Evolutionary conservation across 768 basidiomycete species (phyloP).

Genomic region (Leucosporidium scottii): DNA sequence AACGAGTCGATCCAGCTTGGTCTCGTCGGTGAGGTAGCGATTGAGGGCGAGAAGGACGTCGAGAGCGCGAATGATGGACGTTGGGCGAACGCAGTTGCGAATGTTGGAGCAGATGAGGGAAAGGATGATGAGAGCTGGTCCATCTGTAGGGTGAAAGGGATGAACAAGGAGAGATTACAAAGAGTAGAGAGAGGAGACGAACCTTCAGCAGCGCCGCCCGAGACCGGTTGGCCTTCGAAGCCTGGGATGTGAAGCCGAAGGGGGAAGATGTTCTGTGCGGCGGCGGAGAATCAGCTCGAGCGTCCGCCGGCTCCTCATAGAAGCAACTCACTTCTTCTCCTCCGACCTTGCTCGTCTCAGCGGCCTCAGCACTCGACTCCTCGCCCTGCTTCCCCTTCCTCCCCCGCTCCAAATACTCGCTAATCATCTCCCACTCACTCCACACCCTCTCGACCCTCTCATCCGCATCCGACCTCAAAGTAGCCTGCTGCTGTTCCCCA

Average conservation of each 20-base stretch:
- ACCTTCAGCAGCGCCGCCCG: constrained; percentile 61
- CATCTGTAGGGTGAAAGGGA: constrained; percentile 53
- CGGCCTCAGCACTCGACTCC: constrained; percentile 33
- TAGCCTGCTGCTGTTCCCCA: constrained; percentile 27
- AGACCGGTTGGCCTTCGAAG: constrained; percentile 39
- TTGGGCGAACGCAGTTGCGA: constrained; percentile 75
- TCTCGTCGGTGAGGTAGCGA: constrained; percentile 84
- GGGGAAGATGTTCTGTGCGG: constrained; percentile 62
- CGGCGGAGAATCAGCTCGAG: neutral
- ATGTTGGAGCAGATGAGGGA: constrained; percentile 81
- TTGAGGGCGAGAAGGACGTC: constrained; percentile 74
- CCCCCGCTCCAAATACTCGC: constrained; percentile 22
- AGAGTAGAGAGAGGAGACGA: neutral
- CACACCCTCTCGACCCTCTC: constrained; percentile 73
- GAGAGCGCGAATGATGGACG: constrained; percentile 74
- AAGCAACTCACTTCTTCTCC: constrained; percentile 45
- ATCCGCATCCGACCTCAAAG: constrained; percentile 73
- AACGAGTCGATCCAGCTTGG: constrained; percentile 84
- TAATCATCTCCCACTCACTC: constrained; percentile 58
- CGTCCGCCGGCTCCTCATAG: constrained; percentile 37
- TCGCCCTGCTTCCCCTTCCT: neutral
- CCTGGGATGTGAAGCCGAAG: constrained; percentile 66
- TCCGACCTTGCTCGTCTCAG: constrained; percentile 53
- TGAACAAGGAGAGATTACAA: neutral
- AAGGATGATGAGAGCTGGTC: constrained; percentile 79